Percentiles rank a stretch among this genome's conserved stretches.
These are phyloP conservation scores for Hymenoscyphus fraxineus DNA, from an alignment of 2,329 filamentous ascomycete species.

Conservation along the genomic window DNA sequence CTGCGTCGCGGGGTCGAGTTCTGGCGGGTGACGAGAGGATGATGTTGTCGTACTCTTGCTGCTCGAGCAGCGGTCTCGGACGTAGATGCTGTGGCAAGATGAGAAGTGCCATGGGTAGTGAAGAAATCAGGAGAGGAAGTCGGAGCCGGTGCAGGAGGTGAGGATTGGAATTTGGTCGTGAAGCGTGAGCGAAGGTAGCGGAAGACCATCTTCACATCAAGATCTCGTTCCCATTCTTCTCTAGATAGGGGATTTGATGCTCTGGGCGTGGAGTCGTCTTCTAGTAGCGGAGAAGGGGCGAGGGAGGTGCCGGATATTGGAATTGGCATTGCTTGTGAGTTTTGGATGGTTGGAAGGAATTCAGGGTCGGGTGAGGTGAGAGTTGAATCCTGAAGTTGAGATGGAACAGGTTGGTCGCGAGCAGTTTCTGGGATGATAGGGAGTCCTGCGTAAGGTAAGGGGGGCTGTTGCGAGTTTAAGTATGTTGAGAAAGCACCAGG, in stretches of 20 bases:
- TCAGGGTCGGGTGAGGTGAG: conserved; percentile 18
- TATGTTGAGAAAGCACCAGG: conserved; percentile 89
- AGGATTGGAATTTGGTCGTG: conserved; percentile 41
- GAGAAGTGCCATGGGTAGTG: conserved; percentile 39
- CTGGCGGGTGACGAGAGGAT: conserved; percentile 68
- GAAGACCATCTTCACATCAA: conserved; percentile 90
- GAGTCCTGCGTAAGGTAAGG: conserved; percentile 75
- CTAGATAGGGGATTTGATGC: conserved; percentile 17
- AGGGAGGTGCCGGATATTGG: conserved; percentile 16
- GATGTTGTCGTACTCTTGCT: conserved; percentile 81
- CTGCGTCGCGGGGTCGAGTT: conserved; percentile 15
- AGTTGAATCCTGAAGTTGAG: conserved; percentile 11
- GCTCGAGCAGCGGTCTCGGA: conserved; percentile 72
- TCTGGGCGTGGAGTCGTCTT: conserved; percentile 26
- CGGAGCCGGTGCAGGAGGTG: conserved; percentile 35
- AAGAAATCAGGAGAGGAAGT: conserved; percentile 31
- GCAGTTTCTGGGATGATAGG: conserved; percentile 57
- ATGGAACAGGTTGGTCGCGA: conserved; percentile 24
- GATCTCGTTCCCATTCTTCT: conserved; percentile 78
- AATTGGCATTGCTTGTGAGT: conserved; percentile 25
- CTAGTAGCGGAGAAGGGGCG: conserved; percentile 9
- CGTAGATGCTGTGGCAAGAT: conserved; percentile 47
- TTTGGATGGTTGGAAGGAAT: conserved; percentile 30
- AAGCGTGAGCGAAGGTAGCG: conserved; percentile 78
- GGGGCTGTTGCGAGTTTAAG: conserved; percentile 57